These are phyloP conservation scores for Phytophthora cactorum DNA, from an alignment of 352 stramenopile species.

Conservation along the genomic window DNA sequence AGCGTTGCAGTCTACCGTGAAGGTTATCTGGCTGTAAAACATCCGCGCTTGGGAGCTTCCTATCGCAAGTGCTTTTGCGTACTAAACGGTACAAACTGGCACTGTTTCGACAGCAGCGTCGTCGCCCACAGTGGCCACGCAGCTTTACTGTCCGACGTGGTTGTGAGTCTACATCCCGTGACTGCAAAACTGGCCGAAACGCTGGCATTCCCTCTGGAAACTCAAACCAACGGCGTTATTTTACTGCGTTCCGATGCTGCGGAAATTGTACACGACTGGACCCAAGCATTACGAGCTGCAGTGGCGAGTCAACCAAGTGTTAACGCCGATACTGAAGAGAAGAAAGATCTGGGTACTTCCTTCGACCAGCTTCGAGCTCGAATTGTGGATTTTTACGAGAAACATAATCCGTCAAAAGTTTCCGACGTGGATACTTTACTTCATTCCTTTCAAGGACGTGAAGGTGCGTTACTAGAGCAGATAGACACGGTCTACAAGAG, in stretches of 20 bases:
- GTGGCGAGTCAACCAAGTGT: constrained; percentile 18
- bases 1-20: constrained; percentile 25
- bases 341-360: constrained; percentile 3
- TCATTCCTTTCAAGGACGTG: constrained; percentile 59
- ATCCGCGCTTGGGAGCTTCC: constrained; percentile 36
- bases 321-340: not conserved
- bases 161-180: constrained; percentile 40
- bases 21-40: constrained; percentile 51
- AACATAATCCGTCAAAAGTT: constrained; percentile 89
- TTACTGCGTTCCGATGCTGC: constrained; percentile 42
- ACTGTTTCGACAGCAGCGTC: constrained; percentile 45
- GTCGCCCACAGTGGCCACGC: constrained; percentile 11
- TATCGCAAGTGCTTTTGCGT: constrained; percentile 50
- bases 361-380: constrained; percentile 42
- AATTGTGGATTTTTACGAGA: constrained; percentile 87
- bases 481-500: constrained; percentile 78
- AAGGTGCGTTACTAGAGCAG: constrained; percentile 55
- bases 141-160: constrained; percentile 34
- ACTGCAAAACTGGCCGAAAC: constrained; percentile 39
- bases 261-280: constrained; percentile 44
- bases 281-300: constrained; percentile 26
- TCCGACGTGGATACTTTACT: constrained; percentile 73
- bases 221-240: constrained; percentile 43
- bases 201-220: constrained; percentile 47
- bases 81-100: constrained; percentile 33